Percentiles rank a stretch among this genome's conserved stretches.
Conservation (phyloP, 1,284 basidiomycete species). For the Exobasidium cylindrosporum region DNA sequence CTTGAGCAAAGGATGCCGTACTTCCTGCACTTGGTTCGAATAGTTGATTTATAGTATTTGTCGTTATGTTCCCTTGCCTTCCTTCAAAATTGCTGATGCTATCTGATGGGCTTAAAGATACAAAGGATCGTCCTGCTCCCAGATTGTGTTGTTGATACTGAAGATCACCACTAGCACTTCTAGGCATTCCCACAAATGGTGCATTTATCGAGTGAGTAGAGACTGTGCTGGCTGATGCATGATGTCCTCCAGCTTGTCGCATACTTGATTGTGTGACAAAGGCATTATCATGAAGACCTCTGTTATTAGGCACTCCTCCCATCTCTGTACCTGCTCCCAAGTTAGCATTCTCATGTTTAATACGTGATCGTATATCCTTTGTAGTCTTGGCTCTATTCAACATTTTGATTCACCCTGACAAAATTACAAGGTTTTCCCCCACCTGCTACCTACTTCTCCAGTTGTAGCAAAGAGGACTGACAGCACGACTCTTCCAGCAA, state of each 20-base stretch:
- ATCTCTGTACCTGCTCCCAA: conserved; percentile 44
- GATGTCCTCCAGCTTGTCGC: conserved; percentile 10
- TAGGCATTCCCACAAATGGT: not conserved
- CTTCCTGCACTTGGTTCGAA: conserved; percentile 17
- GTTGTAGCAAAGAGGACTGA: too few species aligned
- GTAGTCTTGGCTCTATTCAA: conserved; percentile 6
- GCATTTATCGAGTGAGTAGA: not conserved
- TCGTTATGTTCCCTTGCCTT: conserved; percentile 9
- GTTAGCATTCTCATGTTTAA: conserved; percentile 48
- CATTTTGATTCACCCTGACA: conserved; percentile 4
- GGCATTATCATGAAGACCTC: conserved; percentile 17
- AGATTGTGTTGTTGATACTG: conserved; percentile 4
- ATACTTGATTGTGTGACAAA: conserved; percentile 7
- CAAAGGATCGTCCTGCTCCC: conserved; percentile 28
- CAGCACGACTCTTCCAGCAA: too few species aligned
- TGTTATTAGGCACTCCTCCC: conserved; percentile 17
- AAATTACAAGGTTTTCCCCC: too few species aligned
- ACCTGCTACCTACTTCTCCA: too few species aligned
- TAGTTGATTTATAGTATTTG: not conserved
- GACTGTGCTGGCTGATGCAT: not conserved
- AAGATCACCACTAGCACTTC: conserved; percentile 1
- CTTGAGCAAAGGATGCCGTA: conserved; percentile 28
- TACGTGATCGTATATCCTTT: conserved; percentile 43
- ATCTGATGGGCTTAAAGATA: conserved; percentile 33
- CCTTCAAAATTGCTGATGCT: conserved; percentile 32